A percentile compares a stretch with the other conserved stretches of the same genome.
phyloP scores from a whole-genome alignment of 2,329 filamentous ascomycete genomes.

The Aspergillus fructus region DNA sequence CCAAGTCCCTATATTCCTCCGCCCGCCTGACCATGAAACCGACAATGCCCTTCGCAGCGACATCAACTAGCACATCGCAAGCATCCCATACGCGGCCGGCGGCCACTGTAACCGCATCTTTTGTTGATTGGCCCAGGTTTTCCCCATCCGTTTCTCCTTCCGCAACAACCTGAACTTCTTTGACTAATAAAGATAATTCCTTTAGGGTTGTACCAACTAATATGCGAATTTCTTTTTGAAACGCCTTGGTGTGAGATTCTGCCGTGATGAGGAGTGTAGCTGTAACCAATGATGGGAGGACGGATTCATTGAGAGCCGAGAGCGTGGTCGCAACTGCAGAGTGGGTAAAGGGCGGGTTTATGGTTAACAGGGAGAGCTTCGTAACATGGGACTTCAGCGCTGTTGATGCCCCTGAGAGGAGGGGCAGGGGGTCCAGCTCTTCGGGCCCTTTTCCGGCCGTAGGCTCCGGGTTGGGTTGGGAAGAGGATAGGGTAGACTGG shows the following conservation, averaged over 20 bases:
- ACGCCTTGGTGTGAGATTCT: slow-evolving; percentile 60
- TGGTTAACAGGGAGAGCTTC: slow-evolving; percentile 81
- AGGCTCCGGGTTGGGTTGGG: slow-evolving; percentile 14
- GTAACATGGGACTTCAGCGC: slow-evolving; percentile 80
- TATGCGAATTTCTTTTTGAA: slow-evolving; percentile 63
- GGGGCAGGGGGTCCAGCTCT: slow-evolving; percentile 52
- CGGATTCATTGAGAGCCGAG: slow-evolving; percentile 67
- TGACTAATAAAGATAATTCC: slow-evolving; percentile 62
- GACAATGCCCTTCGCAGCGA: slow-evolving; percentile 67
- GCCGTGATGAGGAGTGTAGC: slow-evolving; percentile 66
- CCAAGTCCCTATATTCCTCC: slow-evolving; percentile 69
- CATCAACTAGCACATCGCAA: slow-evolving; percentile 69
- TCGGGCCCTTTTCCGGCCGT: not conserved
- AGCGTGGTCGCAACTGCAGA: slow-evolving; percentile 71
- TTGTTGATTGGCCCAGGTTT: slow-evolving; percentile 29
- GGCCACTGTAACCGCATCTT: slow-evolving; percentile 59
- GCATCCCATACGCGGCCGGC: slow-evolving; percentile 82
- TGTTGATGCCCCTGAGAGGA: slow-evolving; percentile 69
- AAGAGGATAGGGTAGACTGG: slow-evolving; percentile 33
- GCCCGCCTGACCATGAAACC: slow-evolving; percentile 71
- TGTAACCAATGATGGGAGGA: slow-evolving; percentile 73
- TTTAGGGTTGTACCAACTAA: slow-evolving; percentile 60
- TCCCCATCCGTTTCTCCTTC: slow-evolving; percentile 25
- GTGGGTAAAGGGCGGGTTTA: slow-evolving; percentile 83
- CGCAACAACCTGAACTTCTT: slow-evolving; percentile 55